phyloP scores from a whole-genome alignment of 164 flowering plant species.

The Liquidambar formosana region DNA sequence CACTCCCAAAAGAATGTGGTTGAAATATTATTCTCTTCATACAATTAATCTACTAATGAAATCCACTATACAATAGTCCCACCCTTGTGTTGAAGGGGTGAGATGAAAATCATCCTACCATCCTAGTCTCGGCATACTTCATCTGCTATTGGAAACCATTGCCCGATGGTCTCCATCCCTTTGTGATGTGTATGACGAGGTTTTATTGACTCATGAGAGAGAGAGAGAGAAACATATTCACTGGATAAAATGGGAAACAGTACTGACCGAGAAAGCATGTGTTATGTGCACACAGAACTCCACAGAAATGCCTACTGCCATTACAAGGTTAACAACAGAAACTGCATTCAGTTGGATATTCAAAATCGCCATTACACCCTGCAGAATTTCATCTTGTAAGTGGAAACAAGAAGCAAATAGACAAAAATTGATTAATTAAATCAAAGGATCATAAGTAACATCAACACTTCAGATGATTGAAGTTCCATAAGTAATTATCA shows the following conservation, averaged over 20 bases:
- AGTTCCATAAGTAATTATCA: neutral
- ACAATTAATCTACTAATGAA: too few species aligned
- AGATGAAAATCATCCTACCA: neutral
- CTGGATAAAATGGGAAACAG: neutral
- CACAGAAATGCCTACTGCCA: constrained; percentile 95
- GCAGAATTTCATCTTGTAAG: constrained; percentile 31
- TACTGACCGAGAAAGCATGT: constrained; percentile 90
- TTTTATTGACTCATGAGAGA: too few species aligned
- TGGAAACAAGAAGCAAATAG: neutral
- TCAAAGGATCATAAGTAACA: neutral
- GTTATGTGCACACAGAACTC: constrained; percentile 96
- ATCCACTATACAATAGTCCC: neutral
- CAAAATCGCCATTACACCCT: constrained; percentile 97
- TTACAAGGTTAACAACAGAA: constrained; percentile 94
- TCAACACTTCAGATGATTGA: neutral
- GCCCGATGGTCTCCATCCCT: too few species aligned
- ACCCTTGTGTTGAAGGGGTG: neutral
- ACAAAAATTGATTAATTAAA: neutral
- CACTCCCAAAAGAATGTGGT: too few species aligned
- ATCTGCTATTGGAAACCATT: too few species aligned
- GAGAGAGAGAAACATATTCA: neutral
- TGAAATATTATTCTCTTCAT: too few species aligned
- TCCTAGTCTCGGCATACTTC: neutral
- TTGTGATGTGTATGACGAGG: too few species aligned
- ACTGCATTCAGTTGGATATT: constrained; percentile 91